Evolutionary conservation across 163 green algal species (phyloP).

Genomic region (Coccomyxa subellipsoidea): DNA sequence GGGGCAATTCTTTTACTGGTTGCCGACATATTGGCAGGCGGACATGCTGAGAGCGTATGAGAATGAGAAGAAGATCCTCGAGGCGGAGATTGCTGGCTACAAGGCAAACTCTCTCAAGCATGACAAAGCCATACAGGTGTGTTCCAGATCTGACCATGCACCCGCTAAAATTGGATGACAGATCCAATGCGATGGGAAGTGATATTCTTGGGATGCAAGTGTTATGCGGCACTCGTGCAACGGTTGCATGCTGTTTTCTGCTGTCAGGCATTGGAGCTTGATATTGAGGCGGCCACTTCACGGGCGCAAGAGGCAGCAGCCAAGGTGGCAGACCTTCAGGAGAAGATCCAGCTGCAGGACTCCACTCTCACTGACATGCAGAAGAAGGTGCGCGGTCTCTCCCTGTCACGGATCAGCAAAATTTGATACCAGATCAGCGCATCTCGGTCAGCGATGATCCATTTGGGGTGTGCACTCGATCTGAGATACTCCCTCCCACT

Average conservation of each 20-base stretch:
- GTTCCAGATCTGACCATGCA: constrained; percentile 35
- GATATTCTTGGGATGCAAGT: neutral
- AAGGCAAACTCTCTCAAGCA: constrained; percentile 29
- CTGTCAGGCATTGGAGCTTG: neutral
- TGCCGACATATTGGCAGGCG: constrained; percentile 20
- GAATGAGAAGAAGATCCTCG: constrained; percentile 79
- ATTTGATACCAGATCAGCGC: too few species aligned
- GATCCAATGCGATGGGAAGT: neutral
- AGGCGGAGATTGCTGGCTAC: constrained; percentile 82
- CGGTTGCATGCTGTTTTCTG: neutral
- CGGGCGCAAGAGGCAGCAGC: constrained; percentile 50
- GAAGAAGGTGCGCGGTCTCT: constrained; percentile 50
- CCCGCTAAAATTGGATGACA: neutral
- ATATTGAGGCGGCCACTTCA: neutral
- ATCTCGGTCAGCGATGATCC: too few species aligned
- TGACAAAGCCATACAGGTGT: neutral
- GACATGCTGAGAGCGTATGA: constrained; percentile 88
- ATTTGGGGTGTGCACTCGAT: too few species aligned
- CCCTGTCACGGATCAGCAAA: neutral
- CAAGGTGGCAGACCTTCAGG: constrained; percentile 29
- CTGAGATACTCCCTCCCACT: too few species aligned
- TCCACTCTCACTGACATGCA: constrained; percentile 87
- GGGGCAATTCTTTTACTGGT: neutral
- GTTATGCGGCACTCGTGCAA: neutral
- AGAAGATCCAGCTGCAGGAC: constrained; percentile 42